Conservation (phyloP, 2,329 filamentous ascomycete genomes). For the Trichoderma brevicompactum region DNA sequence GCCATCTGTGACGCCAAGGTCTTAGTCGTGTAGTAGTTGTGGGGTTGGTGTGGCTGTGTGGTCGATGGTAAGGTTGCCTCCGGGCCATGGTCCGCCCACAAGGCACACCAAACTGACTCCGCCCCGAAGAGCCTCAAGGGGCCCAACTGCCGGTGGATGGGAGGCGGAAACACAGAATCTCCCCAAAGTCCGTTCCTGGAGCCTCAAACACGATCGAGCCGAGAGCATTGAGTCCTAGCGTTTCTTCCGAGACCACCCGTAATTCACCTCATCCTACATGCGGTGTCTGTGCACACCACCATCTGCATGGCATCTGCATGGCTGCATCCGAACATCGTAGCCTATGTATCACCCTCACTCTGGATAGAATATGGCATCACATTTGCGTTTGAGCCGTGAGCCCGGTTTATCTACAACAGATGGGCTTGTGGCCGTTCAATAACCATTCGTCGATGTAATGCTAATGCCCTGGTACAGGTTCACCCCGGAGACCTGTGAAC, state of each 20-base stretch:
- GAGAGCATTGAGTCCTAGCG: neutral
- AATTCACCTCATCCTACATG: neutral
- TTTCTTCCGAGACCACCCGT: neutral
- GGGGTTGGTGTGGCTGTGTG: slow-evolving; percentile 24
- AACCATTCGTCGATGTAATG: too few relatives aligned
- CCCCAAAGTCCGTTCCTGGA: neutral
- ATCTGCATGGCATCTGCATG: too few relatives aligned
- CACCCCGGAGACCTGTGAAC: too few relatives aligned
- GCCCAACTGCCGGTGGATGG: neutral
- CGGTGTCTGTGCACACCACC: too few relatives aligned
- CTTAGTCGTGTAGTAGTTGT: neutral
- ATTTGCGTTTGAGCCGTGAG: too few relatives aligned
- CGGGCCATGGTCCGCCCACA: neutral
- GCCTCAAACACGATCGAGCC: neutral
- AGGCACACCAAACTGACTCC: slow-evolving; percentile 10
- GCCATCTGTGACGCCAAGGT: neutral
- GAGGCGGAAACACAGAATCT: neutral
- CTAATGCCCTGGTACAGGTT: too few relatives aligned
- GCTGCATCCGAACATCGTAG: too few relatives aligned
- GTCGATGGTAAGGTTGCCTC: neutral
- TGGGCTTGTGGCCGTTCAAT: too few relatives aligned
- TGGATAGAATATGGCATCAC: too few relatives aligned
- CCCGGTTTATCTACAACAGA: too few relatives aligned
- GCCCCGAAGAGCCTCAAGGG: slow-evolving; percentile 15
- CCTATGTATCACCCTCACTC: too few relatives aligned